Evolutionary conservation across 164 flowering plant species (phyloP), one percentile per base, ranked within the genome.

Genomic region (Nelumbo lutea): DNA sequence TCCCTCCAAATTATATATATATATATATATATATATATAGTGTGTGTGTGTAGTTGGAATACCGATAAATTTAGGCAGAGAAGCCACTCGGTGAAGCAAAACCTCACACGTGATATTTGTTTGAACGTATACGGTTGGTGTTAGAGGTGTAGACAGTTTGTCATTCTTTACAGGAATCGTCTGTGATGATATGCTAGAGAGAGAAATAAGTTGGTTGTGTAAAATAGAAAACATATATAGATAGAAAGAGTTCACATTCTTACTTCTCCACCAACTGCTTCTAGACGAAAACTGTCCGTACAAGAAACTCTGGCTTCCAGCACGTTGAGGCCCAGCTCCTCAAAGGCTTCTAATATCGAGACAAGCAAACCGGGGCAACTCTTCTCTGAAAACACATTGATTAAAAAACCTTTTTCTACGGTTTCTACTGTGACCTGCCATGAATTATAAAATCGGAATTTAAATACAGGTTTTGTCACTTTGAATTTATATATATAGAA

Each of bases 281-380:
- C 82, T 4, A 91, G 81, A 9, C 76, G 87, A 68, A 91, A 91
- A 69, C 62, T 72, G 58, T 91, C 88, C 2, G 83, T 59, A 75
- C 93, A 89, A 59, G 95, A 84, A 84, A 83, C 88, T 75, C 84
- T 83, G 70, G 97, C 97, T 65, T 91, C 89, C 13, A 83, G 79
- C 59, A 91, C 90, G 62, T 80, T 82, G 7, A 91, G 90, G 1
- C 95, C 92, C 65, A 91, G 78, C 64, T 84, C 91, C n/a, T 91
- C 95, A 70, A 91, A 89, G 4, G 87, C 88, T 75, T 89, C 90
- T 41, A 91, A 74, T 67, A 89, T 79, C 15, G 83, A 81, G 4
- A 86, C 87, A 10, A 90, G 91, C 85, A 88, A 72, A 15, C 93
- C 96, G 0, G 88, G 89, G 67, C 83, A 79, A 72, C 83, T 82